Percentiles rank a stretch among this genome's conserved stretches.
phyloP scores from a whole-genome alignment of 805 yeast genomes.

The Yamadazyma sp. region DNA sequence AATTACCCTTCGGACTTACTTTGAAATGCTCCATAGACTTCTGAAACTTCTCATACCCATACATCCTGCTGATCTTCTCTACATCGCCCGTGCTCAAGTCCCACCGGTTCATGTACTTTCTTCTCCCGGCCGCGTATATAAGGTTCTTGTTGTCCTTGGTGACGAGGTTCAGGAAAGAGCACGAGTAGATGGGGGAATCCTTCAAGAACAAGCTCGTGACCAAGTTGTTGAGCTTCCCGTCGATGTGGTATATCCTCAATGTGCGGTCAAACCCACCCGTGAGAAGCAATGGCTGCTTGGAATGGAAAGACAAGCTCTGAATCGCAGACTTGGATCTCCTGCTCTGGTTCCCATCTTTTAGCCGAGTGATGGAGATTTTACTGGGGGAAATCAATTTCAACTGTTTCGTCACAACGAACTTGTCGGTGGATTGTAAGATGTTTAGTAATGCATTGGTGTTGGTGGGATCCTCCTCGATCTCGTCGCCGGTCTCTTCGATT shows the following conservation, averaged over 20 bases:
- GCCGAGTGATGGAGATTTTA: constrained; percentile 70
- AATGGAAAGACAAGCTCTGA: constrained; percentile 86
- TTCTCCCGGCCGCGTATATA: constrained; percentile 85
- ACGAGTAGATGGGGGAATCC: constrained; percentile 77
- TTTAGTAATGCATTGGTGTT: constrained; percentile 31
- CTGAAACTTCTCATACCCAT: constrained; percentile 88
- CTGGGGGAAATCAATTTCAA: constrained; percentile 65
- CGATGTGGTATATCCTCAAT: constrained; percentile 82
- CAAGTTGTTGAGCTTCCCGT: constrained; percentile 77
- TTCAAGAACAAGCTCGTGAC: constrained; percentile 81
- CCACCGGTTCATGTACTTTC: constrained; percentile 92
- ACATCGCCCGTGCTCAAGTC: constrained; percentile 67
- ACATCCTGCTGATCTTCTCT: constrained; percentile 83
- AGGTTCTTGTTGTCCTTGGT: constrained; percentile 33
- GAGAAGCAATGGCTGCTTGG: constrained; percentile 73
- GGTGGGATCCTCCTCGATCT: constrained; percentile 22
- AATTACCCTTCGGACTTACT: constrained; percentile 69
- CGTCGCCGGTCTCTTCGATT: constrained; percentile 20
- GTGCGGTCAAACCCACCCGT: constrained; percentile 95
- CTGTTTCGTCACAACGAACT: constrained; percentile 44
- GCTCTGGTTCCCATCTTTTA: constrained; percentile 81
- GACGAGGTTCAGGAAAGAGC: constrained; percentile 51
- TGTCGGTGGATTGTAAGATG: constrained; percentile 30
- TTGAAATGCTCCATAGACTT: constrained; percentile 84
- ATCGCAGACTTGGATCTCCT: constrained; percentile 74